Percentiles rank a stretch among this genome's conserved stretches.
phyloP scores from a whole-genome alignment of 306 rosid genomes.

The Urtica urens region DNA sequence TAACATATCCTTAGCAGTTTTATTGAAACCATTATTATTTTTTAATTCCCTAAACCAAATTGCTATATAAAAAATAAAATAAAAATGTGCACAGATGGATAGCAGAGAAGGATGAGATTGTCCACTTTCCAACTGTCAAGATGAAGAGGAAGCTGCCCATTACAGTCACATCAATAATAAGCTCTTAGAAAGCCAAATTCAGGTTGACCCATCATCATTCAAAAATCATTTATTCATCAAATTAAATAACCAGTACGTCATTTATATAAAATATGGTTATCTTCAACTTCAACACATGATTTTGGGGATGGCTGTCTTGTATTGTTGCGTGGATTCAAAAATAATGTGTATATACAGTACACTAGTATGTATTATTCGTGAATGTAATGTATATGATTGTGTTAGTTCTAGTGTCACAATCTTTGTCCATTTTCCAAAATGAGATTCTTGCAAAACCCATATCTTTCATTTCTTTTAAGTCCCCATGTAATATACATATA shows the following conservation, averaged over 20 bases:
- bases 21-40: background rate
- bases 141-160: slow-evolving; percentile 71
- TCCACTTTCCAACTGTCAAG: slow-evolving; percentile 72
- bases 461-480: slow-evolving; percentile 19
- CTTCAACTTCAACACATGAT: background rate
- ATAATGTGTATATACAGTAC: background rate
- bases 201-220: slow-evolving; percentile 1
- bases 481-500: slow-evolving; percentile 19
- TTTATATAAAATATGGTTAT: background rate
- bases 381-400: background rate
- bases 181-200: background rate
- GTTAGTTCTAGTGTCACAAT: slow-evolving; percentile 36
- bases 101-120: slow-evolving; percentile 49
- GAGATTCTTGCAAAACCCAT: slow-evolving; percentile 13
- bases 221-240: background rate
- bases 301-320: background rate
- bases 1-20: background rate
- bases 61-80: no score
- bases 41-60: background rate
- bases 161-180: slow-evolving; percentile 30
- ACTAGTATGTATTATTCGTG: background rate
- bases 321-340: background rate
- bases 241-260: background rate
- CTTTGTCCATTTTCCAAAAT: slow-evolving; percentile 7
- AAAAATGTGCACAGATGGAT: slow-evolving; percentile 49